A percentile compares a stretch with the other conserved stretches of the same genome.
phyloP scores from a whole-genome alignment of 2,329 filamentous ascomycete species.

The Claviceps citrina region DNA sequence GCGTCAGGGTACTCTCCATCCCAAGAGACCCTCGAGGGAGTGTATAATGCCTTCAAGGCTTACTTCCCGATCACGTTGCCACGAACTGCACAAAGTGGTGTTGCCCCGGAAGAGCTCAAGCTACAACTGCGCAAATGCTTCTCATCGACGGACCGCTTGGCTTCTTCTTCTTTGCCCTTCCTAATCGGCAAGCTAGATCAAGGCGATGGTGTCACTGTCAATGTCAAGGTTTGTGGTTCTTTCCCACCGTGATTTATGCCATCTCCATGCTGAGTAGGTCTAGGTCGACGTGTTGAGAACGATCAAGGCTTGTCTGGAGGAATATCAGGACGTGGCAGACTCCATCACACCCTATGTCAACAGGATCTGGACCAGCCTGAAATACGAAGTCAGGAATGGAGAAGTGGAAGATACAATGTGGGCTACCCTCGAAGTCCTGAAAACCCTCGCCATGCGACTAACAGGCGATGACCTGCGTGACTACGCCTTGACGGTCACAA shows the following conservation, averaged over 20 bases:
- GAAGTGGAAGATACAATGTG: constrained; percentile 43
- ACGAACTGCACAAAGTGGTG: constrained; percentile 32
- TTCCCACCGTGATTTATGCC: not conserved
- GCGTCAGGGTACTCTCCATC: constrained; percentile 30
- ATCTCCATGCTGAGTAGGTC: constrained; percentile 6
- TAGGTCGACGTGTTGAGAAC: constrained; percentile 41
- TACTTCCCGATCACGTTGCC: constrained; percentile 46
- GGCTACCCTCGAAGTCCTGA: constrained; percentile 38
- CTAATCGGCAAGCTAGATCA: constrained; percentile 42
- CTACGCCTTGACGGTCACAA: constrained; percentile 33
- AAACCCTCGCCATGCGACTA: constrained; percentile 31
- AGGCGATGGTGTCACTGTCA: constrained; percentile 40
- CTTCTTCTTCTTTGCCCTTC: constrained; percentile 34
- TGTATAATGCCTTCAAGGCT: constrained; percentile 41
- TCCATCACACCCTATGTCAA: constrained; percentile 33
- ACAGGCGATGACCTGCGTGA: constrained; percentile 27
- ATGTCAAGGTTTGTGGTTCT: constrained; percentile 34
- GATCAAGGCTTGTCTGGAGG: constrained; percentile 35
- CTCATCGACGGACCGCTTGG: constrained; percentile 31
- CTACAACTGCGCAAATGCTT: constrained; percentile 37
- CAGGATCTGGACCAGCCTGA: constrained; percentile 43
- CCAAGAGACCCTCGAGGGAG: constrained; percentile 29
- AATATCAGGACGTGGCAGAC: constrained; percentile 30
- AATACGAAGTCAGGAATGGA: constrained; percentile 47
- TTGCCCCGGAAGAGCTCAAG: constrained; percentile 43